Evolutionary conservation across 2,329 filamentous ascomycete genomes (phyloP).

Genomic region (Fusarium sp.): DNA sequence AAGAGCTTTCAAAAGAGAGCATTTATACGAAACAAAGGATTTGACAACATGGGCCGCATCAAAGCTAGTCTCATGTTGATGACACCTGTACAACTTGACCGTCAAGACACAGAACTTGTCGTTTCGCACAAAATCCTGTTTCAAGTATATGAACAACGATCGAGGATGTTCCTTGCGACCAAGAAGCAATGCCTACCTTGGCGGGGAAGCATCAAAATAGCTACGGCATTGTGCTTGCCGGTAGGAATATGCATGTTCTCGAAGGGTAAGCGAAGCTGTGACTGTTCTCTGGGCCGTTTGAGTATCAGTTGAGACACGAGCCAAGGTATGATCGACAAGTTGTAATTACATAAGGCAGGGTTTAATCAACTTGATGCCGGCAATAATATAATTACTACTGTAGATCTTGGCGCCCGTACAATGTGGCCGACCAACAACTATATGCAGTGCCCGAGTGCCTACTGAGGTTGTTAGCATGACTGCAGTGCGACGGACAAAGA

Average conservation of each 20-base stretch:
- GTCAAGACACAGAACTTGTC: not conserved
- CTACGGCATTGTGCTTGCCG: not conserved
- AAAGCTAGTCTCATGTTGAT: slow-evolving; percentile 1
- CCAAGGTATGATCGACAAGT: not conserved
- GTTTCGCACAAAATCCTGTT: slow-evolving; percentile 13
- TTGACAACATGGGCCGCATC: not conserved
- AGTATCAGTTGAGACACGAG: slow-evolving; percentile 1
- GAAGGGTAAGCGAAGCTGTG: not conserved
- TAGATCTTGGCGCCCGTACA: not conserved
- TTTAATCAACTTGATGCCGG: not conserved
- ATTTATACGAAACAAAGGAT: not conserved
- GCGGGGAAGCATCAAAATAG: not conserved
- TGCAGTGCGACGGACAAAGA: not conserved
- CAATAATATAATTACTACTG: not conserved
- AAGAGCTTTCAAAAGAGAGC: not conserved
- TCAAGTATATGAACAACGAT: not conserved
- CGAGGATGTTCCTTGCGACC: slow-evolving; percentile 1
- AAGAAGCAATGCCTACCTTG: not conserved
- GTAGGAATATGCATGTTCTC: not conserved
- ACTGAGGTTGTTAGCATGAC: not conserved
- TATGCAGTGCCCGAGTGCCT: not conserved
- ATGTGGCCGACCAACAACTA: not conserved
- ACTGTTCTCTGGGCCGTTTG: not conserved
- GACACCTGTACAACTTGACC: not conserved
- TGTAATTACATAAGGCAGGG: not conserved